A percentile compares a stretch with the other conserved stretches of the same genome.
phyloP scores from a whole-genome alignment of 2,329 filamentous ascomycete species.

The Diaporthe sp. region DNA sequence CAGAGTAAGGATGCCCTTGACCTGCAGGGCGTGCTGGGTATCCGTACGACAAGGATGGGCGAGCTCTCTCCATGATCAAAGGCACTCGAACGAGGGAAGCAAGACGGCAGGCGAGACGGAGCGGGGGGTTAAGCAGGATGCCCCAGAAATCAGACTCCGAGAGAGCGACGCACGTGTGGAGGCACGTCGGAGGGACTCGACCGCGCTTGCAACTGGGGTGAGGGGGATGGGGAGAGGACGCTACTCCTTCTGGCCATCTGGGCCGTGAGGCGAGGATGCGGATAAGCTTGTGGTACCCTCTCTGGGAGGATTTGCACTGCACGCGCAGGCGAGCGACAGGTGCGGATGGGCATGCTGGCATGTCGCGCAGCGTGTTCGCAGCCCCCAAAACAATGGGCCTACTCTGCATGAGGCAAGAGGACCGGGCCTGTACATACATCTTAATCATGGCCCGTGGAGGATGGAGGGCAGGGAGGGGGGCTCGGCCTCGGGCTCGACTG shows the following conservation, averaged over 20 bases:
- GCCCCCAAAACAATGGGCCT: not conserved
- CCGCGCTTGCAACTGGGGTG: constrained; percentile 35
- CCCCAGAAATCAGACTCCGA: constrained; percentile 13
- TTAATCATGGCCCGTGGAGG: not conserved
- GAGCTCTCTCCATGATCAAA: not conserved
- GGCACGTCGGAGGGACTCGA: constrained; percentile 37
- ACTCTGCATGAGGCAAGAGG: constrained; percentile 29
- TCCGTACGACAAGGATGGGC: constrained; percentile 23
- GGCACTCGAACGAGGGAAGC: constrained; percentile 6
- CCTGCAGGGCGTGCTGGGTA: constrained; percentile 12
- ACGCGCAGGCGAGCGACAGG: constrained; percentile 20
- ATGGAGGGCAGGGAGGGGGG: not conserved
- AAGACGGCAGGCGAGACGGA: constrained; percentile 10
- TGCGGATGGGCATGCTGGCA: constrained; percentile 8
- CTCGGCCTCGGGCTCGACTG: constrained; percentile 11
- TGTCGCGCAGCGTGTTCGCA: constrained; percentile 28
- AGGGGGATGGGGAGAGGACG: constrained; percentile 33
- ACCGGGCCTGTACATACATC: not conserved
- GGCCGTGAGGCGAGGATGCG: constrained; percentile 34
- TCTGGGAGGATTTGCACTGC: constrained; percentile 19
- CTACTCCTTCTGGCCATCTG: constrained; percentile 40
- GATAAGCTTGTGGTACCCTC: constrained; percentile 20
- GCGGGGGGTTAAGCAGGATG: constrained; percentile 19
- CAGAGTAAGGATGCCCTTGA: constrained; percentile 34
- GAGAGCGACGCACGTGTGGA: constrained; percentile 30